Percentiles rank a stretch among this genome's conserved stretches.
Evolutionary conservation across 2,329 filamentous ascomycete species (phyloP).

Genomic region (Colletotrichum sansevieriae): DNA sequence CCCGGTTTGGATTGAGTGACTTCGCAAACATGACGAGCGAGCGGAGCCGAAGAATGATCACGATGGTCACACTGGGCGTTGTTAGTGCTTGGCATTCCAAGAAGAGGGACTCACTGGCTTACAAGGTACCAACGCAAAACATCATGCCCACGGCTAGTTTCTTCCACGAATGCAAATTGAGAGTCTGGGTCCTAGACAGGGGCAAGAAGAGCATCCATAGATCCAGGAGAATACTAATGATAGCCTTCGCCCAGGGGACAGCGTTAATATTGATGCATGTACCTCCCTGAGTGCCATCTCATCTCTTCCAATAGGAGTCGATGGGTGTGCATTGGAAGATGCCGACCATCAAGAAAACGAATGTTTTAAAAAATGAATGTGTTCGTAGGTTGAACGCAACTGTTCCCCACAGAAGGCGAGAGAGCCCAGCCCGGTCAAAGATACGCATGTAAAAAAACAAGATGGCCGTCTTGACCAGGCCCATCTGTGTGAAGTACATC

Average conservation of each 20-base stretch:
- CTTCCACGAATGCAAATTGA: constrained; percentile 55
- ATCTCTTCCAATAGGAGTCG: constrained; percentile 55
- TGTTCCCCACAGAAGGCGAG: constrained; percentile 50
- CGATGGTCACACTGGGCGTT: constrained; percentile 46
- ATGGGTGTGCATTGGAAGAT: constrained; percentile 57
- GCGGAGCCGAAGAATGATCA: constrained; percentile 49
- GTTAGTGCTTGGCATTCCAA: neutral
- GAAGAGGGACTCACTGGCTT: constrained; percentile 34
- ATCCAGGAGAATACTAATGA: constrained; percentile 57
- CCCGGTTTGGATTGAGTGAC: constrained; percentile 49
- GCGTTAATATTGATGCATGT: constrained; percentile 56
- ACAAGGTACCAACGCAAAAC: constrained; percentile 59
- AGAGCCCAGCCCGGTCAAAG: constrained; percentile 51
- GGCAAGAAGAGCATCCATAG: constrained; percentile 58
- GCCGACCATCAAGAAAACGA: constrained; percentile 49
- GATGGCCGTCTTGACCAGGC: constrained; percentile 56
- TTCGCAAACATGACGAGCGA: constrained; percentile 46
- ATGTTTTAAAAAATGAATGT: constrained; percentile 51
- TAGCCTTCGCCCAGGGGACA: constrained; percentile 58
- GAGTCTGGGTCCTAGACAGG: constrained; percentile 51
- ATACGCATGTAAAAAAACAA: constrained; percentile 58
- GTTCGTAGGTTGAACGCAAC: constrained; percentile 49
- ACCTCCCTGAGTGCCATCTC: constrained; percentile 56
- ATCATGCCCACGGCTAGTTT: constrained; percentile 58
- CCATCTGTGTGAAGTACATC: constrained; percentile 55